Evolutionary conservation across 1,284 basidiomycete genomes (phyloP).

Genomic region (Ceratobasidium sp.): DNA sequence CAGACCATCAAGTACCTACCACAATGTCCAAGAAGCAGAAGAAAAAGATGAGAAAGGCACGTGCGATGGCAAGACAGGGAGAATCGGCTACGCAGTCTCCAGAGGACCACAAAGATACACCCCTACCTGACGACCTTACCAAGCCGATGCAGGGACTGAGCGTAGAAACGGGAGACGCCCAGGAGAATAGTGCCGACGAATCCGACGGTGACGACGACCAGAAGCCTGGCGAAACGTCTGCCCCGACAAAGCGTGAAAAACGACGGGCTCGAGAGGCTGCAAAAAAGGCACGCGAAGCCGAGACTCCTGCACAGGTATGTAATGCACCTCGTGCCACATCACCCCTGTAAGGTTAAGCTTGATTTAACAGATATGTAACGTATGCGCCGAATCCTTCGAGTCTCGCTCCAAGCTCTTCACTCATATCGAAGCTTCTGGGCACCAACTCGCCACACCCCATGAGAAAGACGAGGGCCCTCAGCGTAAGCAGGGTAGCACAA

Average conservation of each 20-base stretch:
- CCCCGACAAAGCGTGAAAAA: constrained; percentile 77
- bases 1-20: constrained; percentile 22
- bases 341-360: neutral
- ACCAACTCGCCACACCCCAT: constrained; percentile 71
- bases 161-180: constrained; percentile 21
- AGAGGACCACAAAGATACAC: constrained; percentile 15
- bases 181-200: constrained; percentile 44
- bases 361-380: constrained; percentile 74
- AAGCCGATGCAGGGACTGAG: constrained; percentile 36
- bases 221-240: constrained; percentile 42
- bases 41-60: constrained; percentile 50
- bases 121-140: constrained; percentile 16
- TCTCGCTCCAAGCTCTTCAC: constrained; percentile 85
- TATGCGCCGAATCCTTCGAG: constrained; percentile 75
- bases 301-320: constrained; percentile 48
- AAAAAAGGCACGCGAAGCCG: constrained; percentile 71
- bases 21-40: constrained; percentile 52
- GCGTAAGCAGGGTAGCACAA: constrained; percentile 36
- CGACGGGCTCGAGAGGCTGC: constrained; percentile 82
- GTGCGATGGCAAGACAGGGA: constrained; percentile 26
- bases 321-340: constrained; percentile 6
- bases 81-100: constrained; percentile 28
- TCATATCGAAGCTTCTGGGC: constrained; percentile 80
- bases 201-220: constrained; percentile 47
- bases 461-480: constrained; percentile 20